Base-by-base conservation (phyloP, 805 yeast species). In the Pichia thaimueangensis region DNA sequence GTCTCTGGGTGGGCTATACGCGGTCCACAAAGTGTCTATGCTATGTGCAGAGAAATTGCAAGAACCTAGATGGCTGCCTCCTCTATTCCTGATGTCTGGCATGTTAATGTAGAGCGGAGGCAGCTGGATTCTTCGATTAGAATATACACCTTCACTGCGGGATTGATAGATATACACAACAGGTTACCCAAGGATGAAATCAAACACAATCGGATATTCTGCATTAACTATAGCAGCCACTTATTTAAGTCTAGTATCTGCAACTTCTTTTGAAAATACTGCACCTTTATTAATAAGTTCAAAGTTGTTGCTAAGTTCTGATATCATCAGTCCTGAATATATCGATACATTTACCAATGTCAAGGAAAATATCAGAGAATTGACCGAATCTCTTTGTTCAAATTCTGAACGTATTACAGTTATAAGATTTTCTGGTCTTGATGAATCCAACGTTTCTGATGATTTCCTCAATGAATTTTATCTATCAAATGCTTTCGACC, bases 221-320 rank as follows among this genome's bases (percentile, higher is more conserved):
- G 20, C 20, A 3, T 21, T 41, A 4, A n/a, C 42, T 9, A 17
- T 41, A 2, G 20, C 41, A 8, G 43, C n/a, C n/a, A n/a, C 55
- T 9, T 27, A 45, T 6, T 40, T 41, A 8, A 52, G 31, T n/a
- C 9, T 43, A n/a, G 20, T 29, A 11, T 23, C 32, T 15, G 40
- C 40, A 21, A 32, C 44, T 13, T 62, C 62, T 2, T 61, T 58
- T 46, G 51, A 53, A 35, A 61, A 63, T 47, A 49, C 65, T 3
- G 59, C 66, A 10, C 67, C 67, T 7, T 35, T 63, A 30, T 42
- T 59, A 25, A 47, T 57, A 22, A 43, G 52, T 17, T 47, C 51
- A 5, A 37, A 49, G 22, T 31, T 13, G 35, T 35, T 30, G 19
- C 25, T 19, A 33, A 30, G 12, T 11, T 33, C 11, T 32, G 19